These are phyloP conservation scores for Cordyceps javanica DNA, from an alignment of 2,329 filamentous ascomycete genomes.

Conservation along the genomic window DNA sequence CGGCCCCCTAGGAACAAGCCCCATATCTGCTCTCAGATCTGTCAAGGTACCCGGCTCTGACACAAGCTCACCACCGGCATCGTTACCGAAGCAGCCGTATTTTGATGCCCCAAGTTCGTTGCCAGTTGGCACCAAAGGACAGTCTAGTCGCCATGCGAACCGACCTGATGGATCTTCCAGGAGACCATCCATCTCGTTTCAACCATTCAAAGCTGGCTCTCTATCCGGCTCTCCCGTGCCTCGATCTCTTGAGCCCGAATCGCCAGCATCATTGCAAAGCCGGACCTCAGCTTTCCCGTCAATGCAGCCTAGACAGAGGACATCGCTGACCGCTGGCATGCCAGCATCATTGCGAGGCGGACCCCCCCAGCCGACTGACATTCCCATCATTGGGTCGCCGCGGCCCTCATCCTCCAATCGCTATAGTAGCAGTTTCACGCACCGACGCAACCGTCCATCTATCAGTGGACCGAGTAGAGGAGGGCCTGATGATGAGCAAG, in stretches of 20 bases:
- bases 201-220: conserved; percentile 93
- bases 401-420: conserved; percentile 71
- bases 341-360: conserved; percentile 65
- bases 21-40: conserved; percentile 74
- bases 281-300: conserved; percentile 42
- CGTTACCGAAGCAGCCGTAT: conserved; percentile 40
- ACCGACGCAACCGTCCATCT: conserved; percentile 72
- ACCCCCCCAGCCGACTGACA: conserved; percentile 55
- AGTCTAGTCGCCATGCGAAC: conserved; percentile 28
- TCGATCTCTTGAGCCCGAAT: conserved; percentile 42
- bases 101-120: conserved; percentile 45
- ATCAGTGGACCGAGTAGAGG: conserved; percentile 64
- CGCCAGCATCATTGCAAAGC: conserved; percentile 48
- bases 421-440: conserved; percentile 92
- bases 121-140: conserved; percentile 37
- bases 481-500: conserved; percentile 61
- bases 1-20: conserved; percentile 71
- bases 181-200: conserved; percentile 81
- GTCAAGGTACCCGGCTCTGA: conserved; percentile 57
- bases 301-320: conserved; percentile 57
- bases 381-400: conserved; percentile 68
- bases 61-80: conserved; percentile 52
- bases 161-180: conserved; percentile 50
- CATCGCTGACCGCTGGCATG: conserved; percentile 69
- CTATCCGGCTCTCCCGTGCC: conserved; percentile 79